Evolutionary conservation across 2,329 filamentous ascomycete species (phyloP).

Genomic region (Exophiala bonariae): DNA sequence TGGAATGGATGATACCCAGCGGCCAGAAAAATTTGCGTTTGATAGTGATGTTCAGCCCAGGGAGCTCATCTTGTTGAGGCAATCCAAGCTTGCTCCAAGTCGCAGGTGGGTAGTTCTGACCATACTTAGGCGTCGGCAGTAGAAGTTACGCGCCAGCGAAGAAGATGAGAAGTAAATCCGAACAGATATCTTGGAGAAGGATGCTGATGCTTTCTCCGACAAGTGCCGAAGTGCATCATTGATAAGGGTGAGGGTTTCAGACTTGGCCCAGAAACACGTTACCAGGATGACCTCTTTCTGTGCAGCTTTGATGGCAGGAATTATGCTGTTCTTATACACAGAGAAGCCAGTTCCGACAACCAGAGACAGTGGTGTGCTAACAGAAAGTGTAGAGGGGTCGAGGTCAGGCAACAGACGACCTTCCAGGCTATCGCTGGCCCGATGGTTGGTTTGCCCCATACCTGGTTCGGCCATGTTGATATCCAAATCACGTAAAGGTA

Average conservation of each 20-base stretch:
- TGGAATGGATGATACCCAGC: conserved; percentile 85
- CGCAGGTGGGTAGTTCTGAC: conserved; percentile 60
- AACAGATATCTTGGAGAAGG: conserved; percentile 54
- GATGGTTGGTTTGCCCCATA: no score
- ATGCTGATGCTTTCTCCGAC: conserved; percentile 48
- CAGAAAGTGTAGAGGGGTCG: conserved; percentile 2
- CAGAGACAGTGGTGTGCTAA: conserved; percentile 5
- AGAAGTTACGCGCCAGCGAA: conserved; percentile 73
- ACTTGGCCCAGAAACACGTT: conserved; percentile 79
- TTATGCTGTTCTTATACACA: conserved; percentile 39
- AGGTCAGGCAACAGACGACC: neutral
- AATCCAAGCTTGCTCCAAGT: conserved; percentile 68
- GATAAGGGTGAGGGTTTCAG: conserved; percentile 60
- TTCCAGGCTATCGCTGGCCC: no score
- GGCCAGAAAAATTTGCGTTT: conserved; percentile 79
- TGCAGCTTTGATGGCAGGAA: conserved; percentile 63
- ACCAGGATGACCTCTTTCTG: conserved; percentile 70
- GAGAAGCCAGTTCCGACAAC: conserved; percentile 13
- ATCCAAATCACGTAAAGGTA: no score
- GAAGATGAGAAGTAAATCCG: conserved; percentile 75
- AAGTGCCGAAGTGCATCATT: conserved; percentile 59
- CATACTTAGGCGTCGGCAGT: conserved; percentile 64
- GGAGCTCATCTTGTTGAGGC: conserved; percentile 55
- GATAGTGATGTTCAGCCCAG: conserved; percentile 66
- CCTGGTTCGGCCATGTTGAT: no score